phyloP scores from a whole-genome alignment of 192 early-diverging fungal species.

The Cladochytrium replicatum region DNA sequence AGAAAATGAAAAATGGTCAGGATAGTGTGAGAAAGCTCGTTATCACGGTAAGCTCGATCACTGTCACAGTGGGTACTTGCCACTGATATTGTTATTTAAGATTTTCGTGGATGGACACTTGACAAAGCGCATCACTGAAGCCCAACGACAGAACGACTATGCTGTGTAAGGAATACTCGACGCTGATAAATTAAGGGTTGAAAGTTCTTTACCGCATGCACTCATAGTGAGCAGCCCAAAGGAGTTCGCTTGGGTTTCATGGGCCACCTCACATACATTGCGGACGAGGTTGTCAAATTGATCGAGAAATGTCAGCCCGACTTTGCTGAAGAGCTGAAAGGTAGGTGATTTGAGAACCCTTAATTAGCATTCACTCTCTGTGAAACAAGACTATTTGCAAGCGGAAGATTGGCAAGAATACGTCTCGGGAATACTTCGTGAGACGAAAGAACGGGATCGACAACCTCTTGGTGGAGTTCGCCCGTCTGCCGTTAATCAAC shows the following conservation, averaged over 20 bases:
- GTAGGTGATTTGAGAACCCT: constrained; percentile 12
- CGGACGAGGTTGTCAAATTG: constrained; percentile 88
- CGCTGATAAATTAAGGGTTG: no score
- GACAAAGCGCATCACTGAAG: constrained; percentile 72
- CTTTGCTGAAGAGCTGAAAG: constrained; percentile 33
- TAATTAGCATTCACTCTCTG: neutral
- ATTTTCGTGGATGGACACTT: constrained; percentile 81
- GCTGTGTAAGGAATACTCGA: constrained; percentile 71
- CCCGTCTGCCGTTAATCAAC: constrained; percentile 30
- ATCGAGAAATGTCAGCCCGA: constrained; percentile 60
- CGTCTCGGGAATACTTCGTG: constrained; percentile 26
- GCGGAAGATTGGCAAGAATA: constrained; percentile 49
- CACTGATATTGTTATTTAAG: constrained; percentile 9
- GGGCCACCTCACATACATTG: constrained; percentile 96
- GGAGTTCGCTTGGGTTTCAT: constrained; percentile 92
- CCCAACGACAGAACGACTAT: constrained; percentile 74
- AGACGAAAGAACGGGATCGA: constrained; percentile 45
- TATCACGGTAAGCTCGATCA: constrained; percentile 33
- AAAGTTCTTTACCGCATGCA: no score
- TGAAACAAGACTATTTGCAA: constrained; percentile 28
- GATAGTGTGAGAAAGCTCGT: constrained; percentile 39
- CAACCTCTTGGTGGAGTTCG: constrained; percentile 44
- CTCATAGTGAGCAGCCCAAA: constrained; percentile 64
- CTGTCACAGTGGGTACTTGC: constrained; percentile 1
- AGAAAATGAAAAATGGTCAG: constrained; percentile 36